phyloP scores from a whole-genome alignment of 257 asterid genomes.

The Primulina huaijiensis region DNA sequence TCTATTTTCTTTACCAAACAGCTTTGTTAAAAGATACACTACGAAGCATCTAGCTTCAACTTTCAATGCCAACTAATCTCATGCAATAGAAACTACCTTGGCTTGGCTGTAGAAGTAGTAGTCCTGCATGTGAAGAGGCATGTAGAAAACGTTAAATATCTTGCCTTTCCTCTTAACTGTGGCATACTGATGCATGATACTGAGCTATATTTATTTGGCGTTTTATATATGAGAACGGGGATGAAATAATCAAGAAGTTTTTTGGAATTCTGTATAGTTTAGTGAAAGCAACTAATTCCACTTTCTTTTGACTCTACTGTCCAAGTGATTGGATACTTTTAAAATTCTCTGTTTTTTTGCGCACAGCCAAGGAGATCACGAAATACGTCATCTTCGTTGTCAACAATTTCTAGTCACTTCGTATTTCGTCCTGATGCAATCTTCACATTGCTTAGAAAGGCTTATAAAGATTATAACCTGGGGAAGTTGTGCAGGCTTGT shows the following conservation, averaged over 20 bases:
- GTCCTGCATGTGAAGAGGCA: no score
- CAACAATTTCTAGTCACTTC: constrained; percentile 60
- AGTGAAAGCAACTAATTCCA: constrained; percentile 8
- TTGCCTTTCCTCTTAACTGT: background rate
- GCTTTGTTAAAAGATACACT: background rate
- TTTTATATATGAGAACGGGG: background rate
- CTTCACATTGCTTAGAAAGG: constrained; percentile 75
- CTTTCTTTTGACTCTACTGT: constrained; percentile 10
- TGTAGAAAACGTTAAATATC: background rate
- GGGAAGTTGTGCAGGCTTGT: constrained; percentile 86
- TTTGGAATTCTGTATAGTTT: background rate
- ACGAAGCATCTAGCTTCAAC: no score
- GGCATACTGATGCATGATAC: background rate
- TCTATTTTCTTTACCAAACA: background rate
- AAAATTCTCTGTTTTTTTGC: constrained; percentile 24
- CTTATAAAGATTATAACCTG: constrained; percentile 70
- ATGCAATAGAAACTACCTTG: no score
- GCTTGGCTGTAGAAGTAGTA: no score
- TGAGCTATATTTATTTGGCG: background rate
- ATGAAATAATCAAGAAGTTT: background rate
- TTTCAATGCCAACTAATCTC: no score
- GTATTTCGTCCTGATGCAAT: constrained; percentile 81
- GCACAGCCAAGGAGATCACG: constrained; percentile 90
- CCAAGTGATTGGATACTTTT: constrained; percentile 19
- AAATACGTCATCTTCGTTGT: constrained; percentile 40